phyloP scores from a whole-genome alignment of 768 basidiomycete species.

The Leccinellum rugosiceps region DNA sequence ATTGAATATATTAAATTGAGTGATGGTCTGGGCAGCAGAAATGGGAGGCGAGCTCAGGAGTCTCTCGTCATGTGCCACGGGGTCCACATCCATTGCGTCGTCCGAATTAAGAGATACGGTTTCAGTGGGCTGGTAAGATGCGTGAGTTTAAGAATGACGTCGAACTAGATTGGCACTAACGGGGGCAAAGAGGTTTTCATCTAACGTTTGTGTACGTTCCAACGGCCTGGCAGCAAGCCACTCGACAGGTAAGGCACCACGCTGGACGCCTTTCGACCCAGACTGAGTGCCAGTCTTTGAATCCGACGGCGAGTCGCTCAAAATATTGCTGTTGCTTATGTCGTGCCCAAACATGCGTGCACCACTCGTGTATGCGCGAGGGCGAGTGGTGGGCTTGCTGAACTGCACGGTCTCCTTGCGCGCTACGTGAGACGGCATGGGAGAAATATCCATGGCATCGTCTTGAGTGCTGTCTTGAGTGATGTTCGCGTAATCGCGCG shows the following conservation, averaged over 20 bases:
- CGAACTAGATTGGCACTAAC: slow-evolving; percentile 18
- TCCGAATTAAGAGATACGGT: slow-evolving; percentile 45
- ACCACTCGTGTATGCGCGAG: slow-evolving; percentile 63
- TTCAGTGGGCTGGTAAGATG: slow-evolving; percentile 28
- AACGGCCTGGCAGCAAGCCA: slow-evolving; percentile 43
- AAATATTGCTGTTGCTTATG: slow-evolving; percentile 53
- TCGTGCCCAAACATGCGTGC: slow-evolving; percentile 73
- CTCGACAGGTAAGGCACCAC: slow-evolving; percentile 60
- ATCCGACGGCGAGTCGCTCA: slow-evolving; percentile 32
- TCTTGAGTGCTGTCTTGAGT: slow-evolving; percentile 47
- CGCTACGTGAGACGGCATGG: slow-evolving; percentile 43
- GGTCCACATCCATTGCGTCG: slow-evolving; percentile 82
- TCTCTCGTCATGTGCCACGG: slow-evolving; percentile 36
- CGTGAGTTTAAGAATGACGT: slow-evolving; percentile 16
- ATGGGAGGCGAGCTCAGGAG: slow-evolving; percentile 37
- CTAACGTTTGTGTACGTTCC: slow-evolving; percentile 19
- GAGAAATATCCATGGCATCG: slow-evolving; percentile 83
- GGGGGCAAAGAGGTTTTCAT: slow-evolving; percentile 28
- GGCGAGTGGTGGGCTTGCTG: slow-evolving; percentile 40
- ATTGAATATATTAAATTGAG: slow-evolving; percentile 62
- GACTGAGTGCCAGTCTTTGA: slow-evolving; percentile 33
- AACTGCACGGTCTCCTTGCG: slow-evolving; percentile 29
- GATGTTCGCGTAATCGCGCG: slow-evolving; percentile 44
- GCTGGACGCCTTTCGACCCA: slow-evolving; percentile 52
- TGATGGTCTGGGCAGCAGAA: slow-evolving; percentile 51